Evolutionary conservation across 768 basidiomycete genomes (phyloP).

Genomic region (Xerocomus spinulosus): DNA sequence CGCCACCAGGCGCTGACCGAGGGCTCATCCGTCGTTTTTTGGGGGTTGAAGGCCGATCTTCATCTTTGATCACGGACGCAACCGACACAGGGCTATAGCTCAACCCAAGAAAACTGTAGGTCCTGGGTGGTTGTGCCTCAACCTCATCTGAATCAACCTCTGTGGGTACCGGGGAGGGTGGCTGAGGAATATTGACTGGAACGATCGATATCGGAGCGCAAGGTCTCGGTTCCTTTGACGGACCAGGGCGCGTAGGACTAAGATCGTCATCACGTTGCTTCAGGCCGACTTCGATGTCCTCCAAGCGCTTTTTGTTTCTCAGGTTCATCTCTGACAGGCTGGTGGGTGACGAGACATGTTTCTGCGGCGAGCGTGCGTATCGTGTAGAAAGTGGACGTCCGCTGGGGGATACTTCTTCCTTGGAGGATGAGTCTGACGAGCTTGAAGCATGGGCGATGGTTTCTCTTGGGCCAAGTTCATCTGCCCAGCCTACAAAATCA

Average conservation of each 20-base stretch:
- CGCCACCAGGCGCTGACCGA: neutral
- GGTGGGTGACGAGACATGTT: neutral
- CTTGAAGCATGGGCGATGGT: neutral
- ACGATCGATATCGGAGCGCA: neutral
- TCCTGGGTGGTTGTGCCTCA: slow-evolving; percentile 9
- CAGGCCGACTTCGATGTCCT: slow-evolving; percentile 17
- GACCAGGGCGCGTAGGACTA: slow-evolving; percentile 7
- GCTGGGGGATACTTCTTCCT: neutral
- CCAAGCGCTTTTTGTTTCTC: slow-evolving; percentile 8
- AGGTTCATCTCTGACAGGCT: slow-evolving; percentile 2
- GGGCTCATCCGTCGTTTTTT: slow-evolving; percentile 18
- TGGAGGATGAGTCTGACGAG: neutral
- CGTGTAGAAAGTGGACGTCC: neutral
- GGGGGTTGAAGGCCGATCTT: slow-evolving; percentile 21
- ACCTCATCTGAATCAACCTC: slow-evolving; percentile 19
- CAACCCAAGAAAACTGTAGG: slow-evolving; percentile 25
- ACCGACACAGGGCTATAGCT: slow-evolving; percentile 9
- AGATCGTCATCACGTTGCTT: slow-evolving; percentile 12
- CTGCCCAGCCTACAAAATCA: slow-evolving; percentile 31
- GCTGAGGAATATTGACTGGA: slow-evolving; percentile 9
- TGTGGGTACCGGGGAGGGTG: slow-evolving; percentile 26
- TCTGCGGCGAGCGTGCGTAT: neutral
- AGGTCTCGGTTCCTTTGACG: slow-evolving; percentile 4
- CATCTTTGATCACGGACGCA: slow-evolving; percentile 4
- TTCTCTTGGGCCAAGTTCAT: slow-evolving; percentile 18